Evolutionary conservation across 768 basidiomycete species (phyloP).

Genomic region (Amanita thiersii): DNA sequence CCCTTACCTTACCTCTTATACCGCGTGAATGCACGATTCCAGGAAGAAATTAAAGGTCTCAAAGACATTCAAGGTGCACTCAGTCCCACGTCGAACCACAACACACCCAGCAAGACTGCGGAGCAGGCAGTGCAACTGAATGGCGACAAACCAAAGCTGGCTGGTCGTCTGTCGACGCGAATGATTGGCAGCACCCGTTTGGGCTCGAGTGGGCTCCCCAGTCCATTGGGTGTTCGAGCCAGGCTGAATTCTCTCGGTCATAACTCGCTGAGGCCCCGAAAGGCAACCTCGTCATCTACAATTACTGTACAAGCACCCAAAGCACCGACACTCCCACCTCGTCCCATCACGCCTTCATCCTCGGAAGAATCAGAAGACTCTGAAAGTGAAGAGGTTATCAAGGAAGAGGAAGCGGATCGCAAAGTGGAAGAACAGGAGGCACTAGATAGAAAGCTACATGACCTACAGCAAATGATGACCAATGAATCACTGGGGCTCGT

Average conservation of each 20-base stretch:
- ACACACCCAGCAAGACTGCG: constrained; percentile 21
- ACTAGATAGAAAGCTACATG: constrained; percentile 57
- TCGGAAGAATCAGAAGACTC: constrained; percentile 43
- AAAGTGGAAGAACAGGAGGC: constrained; percentile 60
- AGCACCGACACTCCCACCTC: constrained; percentile 27
- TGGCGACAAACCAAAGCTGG: constrained; percentile 21
- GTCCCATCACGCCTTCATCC: constrained; percentile 42
- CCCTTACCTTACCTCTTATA: constrained; percentile 82
- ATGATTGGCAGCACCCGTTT: constrained; percentile 28
- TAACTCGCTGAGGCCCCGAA: constrained; percentile 43
- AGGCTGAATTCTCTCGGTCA: constrained; percentile 62
- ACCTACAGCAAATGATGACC: constrained; percentile 67
- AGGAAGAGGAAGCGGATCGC: constrained; percentile 65
- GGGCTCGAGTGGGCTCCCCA: constrained; percentile 35
- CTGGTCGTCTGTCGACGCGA: constrained; percentile 15
- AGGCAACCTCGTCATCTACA: constrained; percentile 60
- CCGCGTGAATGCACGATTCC: constrained; percentile 75
- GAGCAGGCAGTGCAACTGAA: constrained; percentile 19
- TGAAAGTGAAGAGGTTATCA: constrained; percentile 53
- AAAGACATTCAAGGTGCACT: constrained; percentile 61
- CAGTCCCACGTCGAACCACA: constrained; percentile 37
- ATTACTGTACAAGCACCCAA: constrained; percentile 55
- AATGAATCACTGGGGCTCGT: constrained; percentile 69
- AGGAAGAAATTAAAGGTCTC: constrained; percentile 75
- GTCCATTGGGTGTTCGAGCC: constrained; percentile 61